Evolutionary conservation across 371 early-diverging fungal species (phyloP), one percentile per base, ranked within the genome.

Genomic region (Neoconidiobolus thromboides): DNA sequence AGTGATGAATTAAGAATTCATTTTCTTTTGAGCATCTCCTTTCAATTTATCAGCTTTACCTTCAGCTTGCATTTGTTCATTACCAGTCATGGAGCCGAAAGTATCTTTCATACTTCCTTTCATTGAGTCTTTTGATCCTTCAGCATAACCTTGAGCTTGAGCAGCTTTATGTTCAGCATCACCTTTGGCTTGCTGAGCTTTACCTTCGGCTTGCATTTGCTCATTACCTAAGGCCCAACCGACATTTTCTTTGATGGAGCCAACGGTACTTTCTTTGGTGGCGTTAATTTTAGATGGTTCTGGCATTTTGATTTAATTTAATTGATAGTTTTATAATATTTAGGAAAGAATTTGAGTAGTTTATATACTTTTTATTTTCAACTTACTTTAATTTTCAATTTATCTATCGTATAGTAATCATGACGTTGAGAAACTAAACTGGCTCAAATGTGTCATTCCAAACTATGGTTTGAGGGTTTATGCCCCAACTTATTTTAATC

Each of bases 21-120:
- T 40, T 6, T 10, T 46, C 58, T 46, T 70, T 55, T 69, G 60
- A 36, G 65, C 64, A n/a, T 70, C 59, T 14, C 77, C 77, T 26
- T 67, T 55, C 38, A 56, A 61, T 40, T 65, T 65, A 61, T 72
- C 71, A 43, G 72, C 60, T 15, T 68, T 60, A 4, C 74, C 76
- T 44, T 71, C 65, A 12, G 71, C 65, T 59, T 75, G 55, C 65
- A 71, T 56, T 40, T 61, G 46, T 39, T 66, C 68, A 38, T 77
- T 72, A 41, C 70, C 71, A 7, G 70, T 50, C 10, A 64, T 49
- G 41, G 61, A 57, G 6, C 77, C 75, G 12, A 70, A 53, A 7
- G 64, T 63, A 49, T 78, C 68, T 63, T 75, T 71, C 42, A 67
- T 62, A 9, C 61, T 59, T 44, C 76, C 76, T 41, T 65, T 59